Evolutionary conservation across 805 yeast species (phyloP).

Genomic region (Ogataea neopini): DNA sequence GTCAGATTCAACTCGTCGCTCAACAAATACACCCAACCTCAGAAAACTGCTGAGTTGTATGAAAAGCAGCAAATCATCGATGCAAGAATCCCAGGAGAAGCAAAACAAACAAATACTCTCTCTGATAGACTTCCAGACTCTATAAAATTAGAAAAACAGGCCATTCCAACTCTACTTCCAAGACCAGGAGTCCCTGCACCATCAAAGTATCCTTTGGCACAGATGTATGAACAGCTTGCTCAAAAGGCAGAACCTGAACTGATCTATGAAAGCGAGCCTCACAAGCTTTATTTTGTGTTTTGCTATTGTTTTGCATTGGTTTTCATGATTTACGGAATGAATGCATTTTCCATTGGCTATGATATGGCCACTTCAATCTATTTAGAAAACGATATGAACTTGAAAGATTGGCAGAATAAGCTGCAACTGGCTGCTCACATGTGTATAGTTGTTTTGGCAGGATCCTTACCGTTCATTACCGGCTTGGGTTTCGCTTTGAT

Average conservation of each 20-base stretch:
- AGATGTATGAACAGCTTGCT: slow-evolving; percentile 56
- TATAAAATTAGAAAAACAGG: slow-evolving; percentile 64
- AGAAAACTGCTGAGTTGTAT: slow-evolving; percentile 20
- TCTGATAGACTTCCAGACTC: slow-evolving; percentile 59
- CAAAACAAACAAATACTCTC: slow-evolving; percentile 45
- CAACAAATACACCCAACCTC: background rate
- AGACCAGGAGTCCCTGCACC: slow-evolving; percentile 79
- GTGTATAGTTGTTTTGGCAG: slow-evolving; percentile 39
- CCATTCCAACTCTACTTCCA: slow-evolving; percentile 67
- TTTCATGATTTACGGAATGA: slow-evolving; percentile 67
- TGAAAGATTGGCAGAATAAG: slow-evolving; percentile 26
- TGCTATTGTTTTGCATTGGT: slow-evolving; percentile 70
- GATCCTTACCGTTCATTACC: slow-evolving; percentile 43
- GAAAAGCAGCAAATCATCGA: slow-evolving; percentile 35
- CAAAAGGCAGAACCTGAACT: slow-evolving; percentile 65
- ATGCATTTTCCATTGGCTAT: slow-evolving; percentile 35
- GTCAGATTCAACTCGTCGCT: slow-evolving; percentile 8
- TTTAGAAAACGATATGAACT: slow-evolving; percentile 33
- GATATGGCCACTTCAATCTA: slow-evolving; percentile 30
- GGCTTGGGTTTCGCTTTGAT: slow-evolving; percentile 46
- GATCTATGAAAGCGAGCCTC: slow-evolving; percentile 83
- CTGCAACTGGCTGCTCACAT: slow-evolving; percentile 29
- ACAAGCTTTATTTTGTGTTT: slow-evolving; percentile 68
- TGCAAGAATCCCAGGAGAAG: slow-evolving; percentile 58
- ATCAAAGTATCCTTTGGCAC: slow-evolving; percentile 56